These are phyloP conservation scores for Epichloe brachyelytri DNA, from an alignment of 2,329 filamentous ascomycete genomes.

Conservation along the genomic window DNA sequence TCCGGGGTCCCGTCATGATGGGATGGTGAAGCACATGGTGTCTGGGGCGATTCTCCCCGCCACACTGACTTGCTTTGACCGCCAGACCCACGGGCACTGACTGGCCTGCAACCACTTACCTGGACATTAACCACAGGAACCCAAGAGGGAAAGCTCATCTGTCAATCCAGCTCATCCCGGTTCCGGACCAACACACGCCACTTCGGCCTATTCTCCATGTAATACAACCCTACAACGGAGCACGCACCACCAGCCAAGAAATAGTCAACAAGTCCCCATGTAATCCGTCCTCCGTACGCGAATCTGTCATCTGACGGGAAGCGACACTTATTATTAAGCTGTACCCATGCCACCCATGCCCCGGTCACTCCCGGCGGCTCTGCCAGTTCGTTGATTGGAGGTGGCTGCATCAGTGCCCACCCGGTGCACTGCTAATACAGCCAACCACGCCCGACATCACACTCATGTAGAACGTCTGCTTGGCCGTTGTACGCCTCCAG, in stretches of 20 bases:
- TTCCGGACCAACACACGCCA: neutral
- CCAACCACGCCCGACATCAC: conserved; percentile 1
- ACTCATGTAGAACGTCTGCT: neutral
- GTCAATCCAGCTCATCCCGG: neutral
- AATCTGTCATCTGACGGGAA: neutral
- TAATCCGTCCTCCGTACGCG: no score
- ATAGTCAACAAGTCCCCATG: no score
- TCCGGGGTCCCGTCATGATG: neutral
- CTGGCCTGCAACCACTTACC: neutral
- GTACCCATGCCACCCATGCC: neutral
- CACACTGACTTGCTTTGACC: neutral
- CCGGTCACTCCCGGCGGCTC: conserved; percentile 3
- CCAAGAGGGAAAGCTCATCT: no score
- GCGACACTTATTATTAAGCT: neutral
- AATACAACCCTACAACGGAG: neutral
- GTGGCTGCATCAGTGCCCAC: neutral
- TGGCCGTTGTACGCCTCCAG: neutral
- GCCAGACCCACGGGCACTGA: neutral
- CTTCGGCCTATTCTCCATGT: no score
- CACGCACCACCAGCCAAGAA: neutral
- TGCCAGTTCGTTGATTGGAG: conserved; percentile 3
- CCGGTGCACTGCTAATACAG: neutral
- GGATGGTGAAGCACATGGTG: conserved; percentile 3
- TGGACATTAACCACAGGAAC: no score
- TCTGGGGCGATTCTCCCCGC: neutral